Conservation (phyloP, 108 stramenopile genomes). For the Skeletonema grethae region DNA sequence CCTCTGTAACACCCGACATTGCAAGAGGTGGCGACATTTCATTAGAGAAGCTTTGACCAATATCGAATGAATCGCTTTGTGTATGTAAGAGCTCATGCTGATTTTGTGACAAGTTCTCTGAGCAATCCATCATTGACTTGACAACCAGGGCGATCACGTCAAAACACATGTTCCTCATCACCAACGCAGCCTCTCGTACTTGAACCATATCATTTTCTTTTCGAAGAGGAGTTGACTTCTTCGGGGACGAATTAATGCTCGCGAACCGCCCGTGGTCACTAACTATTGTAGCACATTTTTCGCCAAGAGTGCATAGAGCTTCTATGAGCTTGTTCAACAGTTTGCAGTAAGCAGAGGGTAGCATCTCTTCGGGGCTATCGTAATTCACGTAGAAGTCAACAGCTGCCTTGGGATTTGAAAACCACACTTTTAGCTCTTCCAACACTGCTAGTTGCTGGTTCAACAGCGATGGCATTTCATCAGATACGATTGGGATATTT, state of each 20-base stretch:
- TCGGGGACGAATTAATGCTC: slow-evolving; percentile 32
- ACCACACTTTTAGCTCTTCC: slow-evolving; percentile 76
- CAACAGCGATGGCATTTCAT: slow-evolving; percentile 53
- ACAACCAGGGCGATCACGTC: slow-evolving; percentile 69
- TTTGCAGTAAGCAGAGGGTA: slow-evolving; percentile 67
- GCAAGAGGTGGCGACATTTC: slow-evolving; percentile 38
- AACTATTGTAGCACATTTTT: slow-evolving; percentile 72
- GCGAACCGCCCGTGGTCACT: slow-evolving; percentile 63
- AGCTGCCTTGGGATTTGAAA: slow-evolving; percentile 61
- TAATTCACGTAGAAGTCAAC: slow-evolving; percentile 88
- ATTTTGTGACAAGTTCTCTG: slow-evolving; percentile 29
- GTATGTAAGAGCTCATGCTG: slow-evolving; percentile 31
- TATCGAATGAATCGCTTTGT: slow-evolving; percentile 8
- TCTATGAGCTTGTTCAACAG: slow-evolving; percentile 64
- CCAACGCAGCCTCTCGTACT: slow-evolving; percentile 66
- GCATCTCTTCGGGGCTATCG: slow-evolving; percentile 51
- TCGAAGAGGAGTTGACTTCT: slow-evolving; percentile 19
- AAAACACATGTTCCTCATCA: slow-evolving; percentile 68
- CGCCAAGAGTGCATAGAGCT: slow-evolving; percentile 75
- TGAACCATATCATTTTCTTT: slow-evolving; percentile 28
- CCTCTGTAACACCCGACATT: slow-evolving; percentile 14
- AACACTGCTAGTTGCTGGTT: slow-evolving; percentile 81
- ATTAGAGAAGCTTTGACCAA: slow-evolving; percentile 10
- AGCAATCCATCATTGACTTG: slow-evolving; percentile 57
- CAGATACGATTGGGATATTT: slow-evolving; percentile 7